These are phyloP conservation scores for Herpetospermum pedunculosum DNA, from an alignment of 306 rosid genomes.

Conservation along the genomic window DNA sequence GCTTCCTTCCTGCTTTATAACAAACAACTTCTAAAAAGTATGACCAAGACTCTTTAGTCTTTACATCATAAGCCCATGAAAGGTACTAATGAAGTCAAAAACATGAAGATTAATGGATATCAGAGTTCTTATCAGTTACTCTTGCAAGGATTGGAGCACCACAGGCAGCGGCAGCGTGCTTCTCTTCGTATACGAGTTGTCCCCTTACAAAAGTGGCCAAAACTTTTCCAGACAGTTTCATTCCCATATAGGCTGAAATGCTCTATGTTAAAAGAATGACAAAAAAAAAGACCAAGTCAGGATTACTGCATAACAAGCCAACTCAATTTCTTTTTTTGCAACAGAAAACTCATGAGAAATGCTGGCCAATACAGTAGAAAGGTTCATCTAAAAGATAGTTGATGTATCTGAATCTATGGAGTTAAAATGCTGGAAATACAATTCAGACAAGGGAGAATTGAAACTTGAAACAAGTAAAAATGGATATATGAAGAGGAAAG, in stretches of 20 bases:
- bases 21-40: neutral
- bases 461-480: neutral
- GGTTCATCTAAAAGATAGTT: neutral
- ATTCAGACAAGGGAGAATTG: neutral
- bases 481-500: neutral
- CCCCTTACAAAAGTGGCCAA: constrained; percentile 83
- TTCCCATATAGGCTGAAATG: constrained; percentile 85
- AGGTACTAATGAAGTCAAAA: neutral
- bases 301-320: neutral
- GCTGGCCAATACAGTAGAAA: neutral
- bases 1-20: neutral
- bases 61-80: neutral
- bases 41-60: neutral
- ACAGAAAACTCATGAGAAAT: neutral
- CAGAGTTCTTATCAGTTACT: neutral
- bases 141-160: constrained; percentile 61
- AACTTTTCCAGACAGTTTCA: constrained; percentile 56
- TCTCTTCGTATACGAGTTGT: constrained; percentile 64
- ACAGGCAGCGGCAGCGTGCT: constrained; percentile 69
- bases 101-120: neutral
- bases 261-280: constrained; percentile 22
- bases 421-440: neutral
- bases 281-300: neutral
- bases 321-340: neutral
- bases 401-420: neutral